phyloP scores from a whole-genome alignment of 1,284 basidiomycete species.

The Ustilago bromivora region DNA sequence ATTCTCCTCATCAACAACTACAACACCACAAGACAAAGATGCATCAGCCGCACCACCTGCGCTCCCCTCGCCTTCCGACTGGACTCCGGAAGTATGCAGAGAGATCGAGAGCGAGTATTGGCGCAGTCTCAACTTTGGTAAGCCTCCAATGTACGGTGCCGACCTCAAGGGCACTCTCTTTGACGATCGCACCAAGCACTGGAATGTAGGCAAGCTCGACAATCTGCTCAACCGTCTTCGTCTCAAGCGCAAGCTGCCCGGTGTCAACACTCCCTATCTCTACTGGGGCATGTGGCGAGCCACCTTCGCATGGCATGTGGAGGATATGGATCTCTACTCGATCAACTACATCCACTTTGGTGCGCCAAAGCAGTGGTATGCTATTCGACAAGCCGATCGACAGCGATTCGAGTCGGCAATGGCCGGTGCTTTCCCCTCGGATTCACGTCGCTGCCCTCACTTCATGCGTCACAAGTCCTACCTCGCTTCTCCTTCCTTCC shows the following conservation, averaged over 20 bases:
- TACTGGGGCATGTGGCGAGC: slow-evolving; percentile 99
- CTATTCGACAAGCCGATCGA: slow-evolving; percentile 86
- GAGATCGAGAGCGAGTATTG: slow-evolving; percentile 91
- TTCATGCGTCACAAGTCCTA: slow-evolving; percentile 98
- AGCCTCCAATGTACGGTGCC: slow-evolving; percentile 94
- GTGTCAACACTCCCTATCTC: slow-evolving; percentile 96
- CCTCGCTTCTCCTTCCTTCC: slow-evolving; percentile 86
- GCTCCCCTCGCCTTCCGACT: slow-evolving; percentile 41
- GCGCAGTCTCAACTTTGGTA: slow-evolving; percentile 88
- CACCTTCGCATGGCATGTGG: slow-evolving; percentile 97
- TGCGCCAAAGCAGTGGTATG: slow-evolving; percentile 95
- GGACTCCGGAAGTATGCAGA: slow-evolving; percentile 75
- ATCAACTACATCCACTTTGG: slow-evolving; percentile 99
- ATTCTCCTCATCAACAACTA: not conserved
- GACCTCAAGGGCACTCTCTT: slow-evolving; percentile 91
- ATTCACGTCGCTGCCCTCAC: slow-evolving; percentile 81
- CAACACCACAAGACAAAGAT: slow-evolving; percentile 1
- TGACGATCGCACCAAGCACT: slow-evolving; percentile 81
- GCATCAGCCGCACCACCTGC: not conserved
- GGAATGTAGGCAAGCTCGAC: slow-evolving; percentile 93
- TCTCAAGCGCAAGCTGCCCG: slow-evolving; percentile 79
- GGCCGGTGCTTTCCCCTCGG: slow-evolving; percentile 63
- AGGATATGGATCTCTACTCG: slow-evolving; percentile 88
- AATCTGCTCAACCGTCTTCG: slow-evolving; percentile 86
- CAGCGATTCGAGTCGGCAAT: slow-evolving; percentile 68